phyloP scores from a whole-genome alignment of 1,284 basidiomycete species.

The Phellopilus nigrolimitatus region DNA sequence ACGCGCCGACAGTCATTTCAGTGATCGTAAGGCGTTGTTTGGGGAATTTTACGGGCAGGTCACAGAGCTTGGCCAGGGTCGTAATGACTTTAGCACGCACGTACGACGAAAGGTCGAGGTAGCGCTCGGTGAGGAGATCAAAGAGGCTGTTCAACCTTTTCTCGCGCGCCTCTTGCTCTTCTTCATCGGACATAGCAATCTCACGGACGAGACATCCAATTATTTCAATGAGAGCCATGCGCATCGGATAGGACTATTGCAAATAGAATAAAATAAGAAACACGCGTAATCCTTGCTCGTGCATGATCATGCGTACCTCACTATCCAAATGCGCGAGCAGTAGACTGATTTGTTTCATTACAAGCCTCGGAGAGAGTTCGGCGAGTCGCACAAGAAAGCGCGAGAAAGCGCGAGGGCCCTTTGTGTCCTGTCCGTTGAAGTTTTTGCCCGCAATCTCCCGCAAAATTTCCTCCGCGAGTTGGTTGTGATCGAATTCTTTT shows the following conservation, averaged over 20 bases:
- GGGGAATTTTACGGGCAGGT: constrained; percentile 80
- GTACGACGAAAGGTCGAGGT: constrained; percentile 86
- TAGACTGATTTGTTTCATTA: constrained; percentile 88
- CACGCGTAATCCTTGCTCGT: too few relatives aligned
- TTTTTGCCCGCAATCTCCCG: constrained; percentile 77
- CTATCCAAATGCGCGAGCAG: constrained; percentile 86
- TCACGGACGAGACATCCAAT: constrained; percentile 80
- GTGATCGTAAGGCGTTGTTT: constrained; percentile 81
- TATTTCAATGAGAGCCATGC: constrained; percentile 87
- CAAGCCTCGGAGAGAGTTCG: constrained; percentile 79
- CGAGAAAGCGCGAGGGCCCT: constrained; percentile 84
- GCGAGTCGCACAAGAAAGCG: constrained; percentile 81
- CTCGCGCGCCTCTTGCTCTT: constrained; percentile 56
- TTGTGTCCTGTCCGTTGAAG: constrained; percentile 81
- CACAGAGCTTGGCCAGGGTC: constrained; percentile 69
- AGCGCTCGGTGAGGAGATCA: constrained; percentile 80
- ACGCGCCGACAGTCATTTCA: constrained; percentile 67
- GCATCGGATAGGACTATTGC: constrained; percentile 86
- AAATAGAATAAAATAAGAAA: too few relatives aligned
- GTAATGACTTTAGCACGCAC: constrained; percentile 86
- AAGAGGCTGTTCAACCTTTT: constrained; percentile 85
- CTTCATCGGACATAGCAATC: constrained; percentile 57
- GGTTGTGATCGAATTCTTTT: constrained; percentile 85
- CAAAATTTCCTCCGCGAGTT: constrained; percentile 88
- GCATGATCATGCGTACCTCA: too few relatives aligned